Conservation (phyloP, 768 basidiomycete species). For the Nidula microcarpa region DNA sequence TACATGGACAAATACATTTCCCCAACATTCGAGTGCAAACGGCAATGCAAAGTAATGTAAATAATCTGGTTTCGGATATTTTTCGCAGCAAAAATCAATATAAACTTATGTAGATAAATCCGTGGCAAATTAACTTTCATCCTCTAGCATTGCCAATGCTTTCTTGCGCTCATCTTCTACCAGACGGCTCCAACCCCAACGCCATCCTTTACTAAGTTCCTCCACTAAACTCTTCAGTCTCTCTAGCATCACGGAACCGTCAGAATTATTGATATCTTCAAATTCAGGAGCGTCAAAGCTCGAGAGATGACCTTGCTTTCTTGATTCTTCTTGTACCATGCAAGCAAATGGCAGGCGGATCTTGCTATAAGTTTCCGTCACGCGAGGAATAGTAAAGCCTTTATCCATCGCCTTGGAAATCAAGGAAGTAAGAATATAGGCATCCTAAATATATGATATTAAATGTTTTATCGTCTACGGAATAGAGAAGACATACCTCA, state of each 20-base stretch:
- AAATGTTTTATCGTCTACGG: neutral
- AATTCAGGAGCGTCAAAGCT: conserved; percentile 6
- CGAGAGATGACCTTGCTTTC: conserved; percentile 2
- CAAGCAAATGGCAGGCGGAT: conserved; percentile 20
- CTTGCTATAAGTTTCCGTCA: conserved; percentile 18
- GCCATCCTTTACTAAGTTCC: neutral
- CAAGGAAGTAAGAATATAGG: conserved; percentile 34
- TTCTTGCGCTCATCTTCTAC: neutral
- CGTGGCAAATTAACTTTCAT: neutral
- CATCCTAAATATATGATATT: conserved; percentile 26
- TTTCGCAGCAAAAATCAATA: too few relatives aligned
- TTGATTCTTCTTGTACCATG: conserved; percentile 2
- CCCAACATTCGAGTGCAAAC: too few relatives aligned
- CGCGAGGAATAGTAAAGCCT: conserved; percentile 14
- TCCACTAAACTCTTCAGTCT: neutral
- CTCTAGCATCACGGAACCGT: neutral
- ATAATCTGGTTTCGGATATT: too few relatives aligned
- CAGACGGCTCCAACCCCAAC: neutral
- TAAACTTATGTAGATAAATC: too few relatives aligned
- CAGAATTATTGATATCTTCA: conserved; percentile 4
- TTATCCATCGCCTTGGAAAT: conserved; percentile 26
- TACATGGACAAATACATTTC: too few relatives aligned
- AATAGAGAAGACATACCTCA: conserved; percentile 14
- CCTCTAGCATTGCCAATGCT: neutral
- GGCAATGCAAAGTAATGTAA: too few relatives aligned